Evolutionary conservation across 305 asterid species (phyloP), one percentile per base, ranked within the genome.

Genomic region (Lippia alba): DNA sequence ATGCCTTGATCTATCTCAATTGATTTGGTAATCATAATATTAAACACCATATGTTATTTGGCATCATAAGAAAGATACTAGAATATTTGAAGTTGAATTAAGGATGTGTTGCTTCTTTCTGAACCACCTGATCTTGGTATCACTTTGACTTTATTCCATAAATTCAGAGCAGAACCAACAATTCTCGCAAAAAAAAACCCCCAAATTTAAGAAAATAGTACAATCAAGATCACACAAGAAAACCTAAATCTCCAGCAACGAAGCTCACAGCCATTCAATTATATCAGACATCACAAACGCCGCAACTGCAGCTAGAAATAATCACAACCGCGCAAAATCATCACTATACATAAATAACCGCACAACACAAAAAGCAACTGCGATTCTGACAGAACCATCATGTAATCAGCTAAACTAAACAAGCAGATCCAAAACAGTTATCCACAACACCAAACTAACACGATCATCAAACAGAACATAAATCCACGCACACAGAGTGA

Each of bases 401-500:
- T 4, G 16, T 19, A 49, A 74, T 63, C 61, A 45, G 59, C 59
- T 36, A 32, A 45, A 46, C 32, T 11, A 59, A 72, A 71, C 64
- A 61, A 12, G 49, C 57, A 72, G 80, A 73, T 75, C 72, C 67
- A 8, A 46, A 60, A 36, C 10, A 19, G 56, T 41, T 7, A 46
- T 41, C 61, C 67, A 17, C 32, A 36, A 57, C 33, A 61, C 48
- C 44, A 40, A 53, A 69, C 30, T n/a, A 56, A 40, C 74, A 69
- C 68, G 34, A 71, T 56, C 79, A 71, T 56, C 79, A 55, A 68
- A 50, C 62, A 36, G 57, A 64, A 32, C 59, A 32, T 64, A 36
- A 48, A 48, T 56, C 19, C n/a, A 54, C 39, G 58, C 60, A 41
- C 11, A 46, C 30, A 32, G n/a, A 48, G 70, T 41, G 16, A 65